Evolutionary conservation across 805 yeast genomes (phyloP).

Genomic region (Cyberlindnera veronae): DNA sequence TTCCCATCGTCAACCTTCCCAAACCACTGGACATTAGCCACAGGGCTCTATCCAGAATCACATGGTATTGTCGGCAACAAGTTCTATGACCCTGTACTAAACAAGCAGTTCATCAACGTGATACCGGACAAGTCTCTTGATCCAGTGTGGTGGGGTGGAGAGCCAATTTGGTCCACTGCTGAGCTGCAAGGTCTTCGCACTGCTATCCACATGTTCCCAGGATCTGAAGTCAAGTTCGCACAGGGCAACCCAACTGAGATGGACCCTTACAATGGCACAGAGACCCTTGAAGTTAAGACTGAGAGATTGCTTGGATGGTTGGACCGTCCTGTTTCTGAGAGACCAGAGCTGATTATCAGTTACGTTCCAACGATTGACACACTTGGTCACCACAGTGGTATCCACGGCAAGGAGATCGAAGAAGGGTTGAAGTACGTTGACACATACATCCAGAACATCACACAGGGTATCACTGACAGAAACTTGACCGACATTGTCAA

Average conservation of each 20-base stretch:
- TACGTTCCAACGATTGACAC: slow-evolving; percentile 82
- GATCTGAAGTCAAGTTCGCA: slow-evolving; percentile 68
- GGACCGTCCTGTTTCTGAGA: slow-evolving; percentile 46
- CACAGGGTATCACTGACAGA: slow-evolving; percentile 46
- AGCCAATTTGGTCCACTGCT: slow-evolving; percentile 85
- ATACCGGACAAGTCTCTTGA: slow-evolving; percentile 49
- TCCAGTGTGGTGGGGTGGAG: slow-evolving; percentile 83
- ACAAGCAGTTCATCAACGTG: slow-evolving; percentile 60
- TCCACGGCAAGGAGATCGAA: slow-evolving; percentile 54
- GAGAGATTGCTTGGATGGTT: slow-evolving; percentile 64
- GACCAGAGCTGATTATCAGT: slow-evolving; percentile 76
- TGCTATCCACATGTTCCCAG: slow-evolving; percentile 98
- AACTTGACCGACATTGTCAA: slow-evolving; percentile 66
- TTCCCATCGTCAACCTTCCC: slow-evolving; percentile 91
- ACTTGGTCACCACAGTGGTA: slow-evolving; percentile 72
- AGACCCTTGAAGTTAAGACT: slow-evolving; percentile 52
- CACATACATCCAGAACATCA: slow-evolving; percentile 48
- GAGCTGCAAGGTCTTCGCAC: slow-evolving; percentile 53
- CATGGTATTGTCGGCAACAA: slow-evolving; percentile 89
- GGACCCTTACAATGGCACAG: slow-evolving; percentile 64
- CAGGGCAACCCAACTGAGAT: slow-evolving; percentile 47
- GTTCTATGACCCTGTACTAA: slow-evolving; percentile 59
- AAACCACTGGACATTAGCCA: slow-evolving; percentile 87
- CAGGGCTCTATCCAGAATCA: slow-evolving; percentile 78
- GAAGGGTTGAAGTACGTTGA: slow-evolving; percentile 64